These are phyloP conservation scores for Fusarium haematococcum DNA, from an alignment of 2,329 filamentous ascomycete genomes.

Conservation along the genomic window DNA sequence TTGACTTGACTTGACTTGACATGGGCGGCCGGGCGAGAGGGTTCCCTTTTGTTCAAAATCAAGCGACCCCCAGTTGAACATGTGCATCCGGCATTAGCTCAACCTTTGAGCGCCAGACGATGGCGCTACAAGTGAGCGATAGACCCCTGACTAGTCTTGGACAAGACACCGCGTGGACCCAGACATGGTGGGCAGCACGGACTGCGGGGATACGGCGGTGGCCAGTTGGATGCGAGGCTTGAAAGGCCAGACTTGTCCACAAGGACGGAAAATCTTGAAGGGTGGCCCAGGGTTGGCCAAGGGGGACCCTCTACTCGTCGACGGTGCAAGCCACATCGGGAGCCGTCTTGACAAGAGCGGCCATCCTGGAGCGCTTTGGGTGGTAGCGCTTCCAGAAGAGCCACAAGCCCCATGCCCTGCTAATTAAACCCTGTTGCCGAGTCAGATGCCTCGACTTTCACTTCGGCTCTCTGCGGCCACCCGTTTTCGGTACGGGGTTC, in stretches of 20 bases:
- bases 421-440: slow-evolving; percentile 45
- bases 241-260: slow-evolving; percentile 34
- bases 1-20: slow-evolving; percentile 29
- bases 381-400: slow-evolving; percentile 37
- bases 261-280: slow-evolving; percentile 40
- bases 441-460: slow-evolving; percentile 32
- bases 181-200: slow-evolving; percentile 37
- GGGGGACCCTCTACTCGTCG: slow-evolving; percentile 5
- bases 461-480: slow-evolving; percentile 36
- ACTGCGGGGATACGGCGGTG: slow-evolving; percentile 42
- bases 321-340: slow-evolving; percentile 42
- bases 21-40: slow-evolving; percentile 14
- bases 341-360: slow-evolving; percentile 34
- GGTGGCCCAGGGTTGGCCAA: slow-evolving; percentile 23
- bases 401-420: slow-evolving; percentile 26
- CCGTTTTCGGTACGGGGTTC: slow-evolving; percentile 31
- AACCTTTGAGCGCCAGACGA: slow-evolving; percentile 25
- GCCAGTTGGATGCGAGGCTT: slow-evolving; percentile 35
- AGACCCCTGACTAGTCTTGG: slow-evolving; percentile 45
- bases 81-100: slow-evolving; percentile 37
- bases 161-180: slow-evolving; percentile 40
- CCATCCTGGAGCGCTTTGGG: slow-evolving; percentile 16
- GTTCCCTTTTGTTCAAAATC: slow-evolving; percentile 33
- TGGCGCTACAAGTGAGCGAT: slow-evolving; percentile 33
- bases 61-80: slow-evolving; percentile 29